Base-by-base conservation (phyloP, 495 filamentous ascomycete genomes). In the Schizothecium vesticola region DNA sequence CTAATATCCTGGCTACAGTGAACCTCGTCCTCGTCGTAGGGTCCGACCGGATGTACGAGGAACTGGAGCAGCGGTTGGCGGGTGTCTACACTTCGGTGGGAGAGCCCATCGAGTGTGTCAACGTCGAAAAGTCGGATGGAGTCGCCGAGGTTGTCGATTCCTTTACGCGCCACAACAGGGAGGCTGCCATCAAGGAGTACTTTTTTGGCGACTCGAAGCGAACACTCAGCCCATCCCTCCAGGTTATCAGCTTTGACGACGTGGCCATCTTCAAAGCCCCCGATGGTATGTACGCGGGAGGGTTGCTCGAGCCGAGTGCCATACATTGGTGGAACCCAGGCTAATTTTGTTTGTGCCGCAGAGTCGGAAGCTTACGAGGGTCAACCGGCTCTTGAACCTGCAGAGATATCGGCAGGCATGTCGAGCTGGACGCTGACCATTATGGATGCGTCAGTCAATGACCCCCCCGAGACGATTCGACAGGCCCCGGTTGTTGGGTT, bases 401-500 rank as follows among this genome's bases (percentile, higher is more conserved):
- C 86, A 12, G 83, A 85, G 65, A 87, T 90, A 1, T 87, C 86
- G 5, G 72, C 83, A 3, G 71, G 83, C 69, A 85, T 94, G 76
- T 84, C 84, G 60, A 83, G 88, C 71, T 89, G 89, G 67, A 83
- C 97, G 1, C 83, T 97, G 1, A 92, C 94, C 2, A 86, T 99
- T 66, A 90, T 93, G 69, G 87, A 91, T 61, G 91, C 89, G 1
- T 81, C 89, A 1, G 74, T 86, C 2, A 86, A 83, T 4, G 91
- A 93, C 63, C 81, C 83, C 4, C 83, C 89, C 9, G 87, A 92
- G 51, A 84, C 87, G 6, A 88, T 99, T 58, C 88, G 91, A 13
- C 91, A 95, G 70, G 89, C 94, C 0, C 92, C 90, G 56, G 88
- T 97, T 22, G 89, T 96, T 83, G 95, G 95, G 7, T 98, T 96